phyloP scores from a whole-genome alignment of 352 stramenopile species.

The Thraustochytrium sp. region DNA sequence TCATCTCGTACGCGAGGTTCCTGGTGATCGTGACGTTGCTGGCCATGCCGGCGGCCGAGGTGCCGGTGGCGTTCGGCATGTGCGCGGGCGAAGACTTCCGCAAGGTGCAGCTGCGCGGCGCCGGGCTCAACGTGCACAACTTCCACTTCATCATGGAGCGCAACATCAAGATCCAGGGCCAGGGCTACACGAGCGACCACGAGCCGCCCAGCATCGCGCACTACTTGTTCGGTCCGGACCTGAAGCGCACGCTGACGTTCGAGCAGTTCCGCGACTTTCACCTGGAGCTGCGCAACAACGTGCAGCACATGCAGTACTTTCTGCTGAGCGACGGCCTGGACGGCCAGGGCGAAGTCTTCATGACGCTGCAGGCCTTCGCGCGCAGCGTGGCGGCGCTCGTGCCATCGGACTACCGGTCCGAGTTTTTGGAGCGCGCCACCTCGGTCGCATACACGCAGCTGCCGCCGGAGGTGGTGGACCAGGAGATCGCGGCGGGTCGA shows the following conservation, averaged over 20 bases:
- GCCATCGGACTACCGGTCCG: slow-evolving; percentile 18
- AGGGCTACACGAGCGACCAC: slow-evolving; percentile 13
- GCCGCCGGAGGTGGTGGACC: background rate
- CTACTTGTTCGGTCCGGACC: slow-evolving; percentile 12
- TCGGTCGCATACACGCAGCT: background rate
- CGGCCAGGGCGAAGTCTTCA: background rate
- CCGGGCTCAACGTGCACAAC: slow-evolving; percentile 34
- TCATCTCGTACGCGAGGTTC: slow-evolving; percentile 35
- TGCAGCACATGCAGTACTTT: slow-evolving; percentile 37
- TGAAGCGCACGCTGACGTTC: background rate
- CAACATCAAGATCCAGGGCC: slow-evolving; percentile 24
- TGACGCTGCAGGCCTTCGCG: slow-evolving; percentile 22
- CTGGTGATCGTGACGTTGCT: slow-evolving; percentile 31
- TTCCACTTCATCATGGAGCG: slow-evolving; percentile 42
- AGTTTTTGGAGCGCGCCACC: slow-evolving; percentile 9
- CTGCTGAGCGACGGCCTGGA: slow-evolving; percentile 20
- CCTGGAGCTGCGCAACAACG: background rate
- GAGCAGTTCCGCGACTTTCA: slow-evolving; percentile 30
- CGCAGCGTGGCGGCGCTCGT: slow-evolving; percentile 22
- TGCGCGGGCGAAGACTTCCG: slow-evolving; percentile 30
- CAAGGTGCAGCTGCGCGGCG: slow-evolving; percentile 4
- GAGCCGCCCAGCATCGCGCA: background rate
- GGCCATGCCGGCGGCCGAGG: slow-evolving; percentile 7
- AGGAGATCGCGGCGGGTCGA: background rate
- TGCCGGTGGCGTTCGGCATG: slow-evolving; percentile 27